phyloP scores from a whole-genome alignment of 2,329 filamentous ascomycete species.

The Emergomyces orientalis region DNA sequence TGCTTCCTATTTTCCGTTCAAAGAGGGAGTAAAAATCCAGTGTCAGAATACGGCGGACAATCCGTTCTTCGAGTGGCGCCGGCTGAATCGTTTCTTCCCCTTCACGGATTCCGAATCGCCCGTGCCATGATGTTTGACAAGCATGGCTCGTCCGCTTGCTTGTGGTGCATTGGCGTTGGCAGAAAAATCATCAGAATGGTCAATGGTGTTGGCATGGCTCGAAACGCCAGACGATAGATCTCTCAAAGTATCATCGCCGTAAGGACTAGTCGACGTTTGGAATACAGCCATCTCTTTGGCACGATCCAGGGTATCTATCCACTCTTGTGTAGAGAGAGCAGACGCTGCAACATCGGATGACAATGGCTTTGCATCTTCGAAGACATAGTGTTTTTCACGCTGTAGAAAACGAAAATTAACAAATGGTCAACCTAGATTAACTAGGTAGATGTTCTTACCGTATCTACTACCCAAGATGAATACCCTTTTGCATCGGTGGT shows the following conservation, averaged over 20 bases:
- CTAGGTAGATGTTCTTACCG: slow-evolving; percentile 52
- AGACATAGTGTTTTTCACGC: slow-evolving; percentile 83
- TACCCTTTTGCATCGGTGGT: slow-evolving; percentile 80
- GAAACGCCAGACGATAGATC: slow-evolving; percentile 64
- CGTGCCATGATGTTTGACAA: slow-evolving; percentile 33
- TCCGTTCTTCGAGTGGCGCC: slow-evolving; percentile 89
- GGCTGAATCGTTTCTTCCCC: slow-evolving; percentile 66
- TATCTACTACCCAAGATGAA: slow-evolving; percentile 83
- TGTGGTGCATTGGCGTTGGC: slow-evolving; percentile 21
- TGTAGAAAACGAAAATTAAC: slow-evolving; percentile 30
- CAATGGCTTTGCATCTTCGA: slow-evolving; percentile 80
- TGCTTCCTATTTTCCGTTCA: not conserved
- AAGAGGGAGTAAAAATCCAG: slow-evolving; percentile 11
- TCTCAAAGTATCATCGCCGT: slow-evolving; percentile 56
- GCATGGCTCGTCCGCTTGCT: slow-evolving; percentile 36
- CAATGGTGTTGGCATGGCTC: slow-evolving; percentile 46
- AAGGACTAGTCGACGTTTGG: slow-evolving; percentile 53
- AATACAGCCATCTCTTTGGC: slow-evolving; percentile 76
- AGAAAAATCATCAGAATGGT: slow-evolving; percentile 33
- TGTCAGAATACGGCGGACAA: slow-evolving; percentile 72
- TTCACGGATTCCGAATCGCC: slow-evolving; percentile 48
- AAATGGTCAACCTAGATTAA: not conserved
- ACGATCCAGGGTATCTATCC: slow-evolving; percentile 80
- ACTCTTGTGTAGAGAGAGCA: slow-evolving; percentile 70
- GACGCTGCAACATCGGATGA: slow-evolving; percentile 53